Percentiles rank a stretch among this genome's conserved stretches.
Evolutionary conservation across 2,329 filamentous ascomycete genomes (phyloP).

Genomic region (Arthroderma sp.): DNA sequence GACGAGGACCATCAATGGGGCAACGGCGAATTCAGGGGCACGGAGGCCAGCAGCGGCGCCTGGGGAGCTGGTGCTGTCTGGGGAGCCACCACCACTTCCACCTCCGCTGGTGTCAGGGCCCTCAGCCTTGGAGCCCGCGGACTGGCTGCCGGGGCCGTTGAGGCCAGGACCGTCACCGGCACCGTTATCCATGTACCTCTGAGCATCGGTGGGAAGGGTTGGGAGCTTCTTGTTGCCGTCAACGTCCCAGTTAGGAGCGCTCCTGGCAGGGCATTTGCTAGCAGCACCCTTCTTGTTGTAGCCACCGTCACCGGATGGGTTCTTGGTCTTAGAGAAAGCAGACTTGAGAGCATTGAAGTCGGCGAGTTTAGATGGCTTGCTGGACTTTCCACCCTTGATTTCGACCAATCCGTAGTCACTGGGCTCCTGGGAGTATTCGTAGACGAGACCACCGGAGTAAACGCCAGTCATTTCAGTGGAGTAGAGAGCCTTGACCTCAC

Average conservation of each 20-base stretch:
- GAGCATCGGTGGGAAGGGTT: conserved; percentile 44
- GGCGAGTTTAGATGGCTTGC: conserved; percentile 41
- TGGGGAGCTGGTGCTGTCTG: conserved; percentile 23
- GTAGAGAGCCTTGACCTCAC: conserved; percentile 72
- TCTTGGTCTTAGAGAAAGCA: conserved; percentile 39
- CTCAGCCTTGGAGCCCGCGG: conserved; percentile 40
- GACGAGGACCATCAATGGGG: conserved; percentile 41
- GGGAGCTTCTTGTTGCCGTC: conserved; percentile 40
- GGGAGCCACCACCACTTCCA: conserved; percentile 14
- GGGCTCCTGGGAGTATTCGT: conserved; percentile 76
- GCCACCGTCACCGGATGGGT: conserved; percentile 46
- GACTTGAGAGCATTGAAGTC: conserved; percentile 52
- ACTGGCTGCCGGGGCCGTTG: conserved; percentile 43
- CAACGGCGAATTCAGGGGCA: conserved; percentile 36
- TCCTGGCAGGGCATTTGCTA: conserved; percentile 43
- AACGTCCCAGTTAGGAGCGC: conserved; percentile 46
- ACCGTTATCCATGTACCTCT: conserved; percentile 46
- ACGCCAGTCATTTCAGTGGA: conserved; percentile 68
- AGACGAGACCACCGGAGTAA: conserved; percentile 92
- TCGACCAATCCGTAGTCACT: conserved; percentile 71
- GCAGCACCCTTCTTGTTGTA: conserved; percentile 45
- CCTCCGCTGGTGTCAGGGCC: conserved; percentile 35
- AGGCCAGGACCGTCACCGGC: conserved; percentile 48
- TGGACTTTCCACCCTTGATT: conserved; percentile 38
- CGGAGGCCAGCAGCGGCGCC: conserved; percentile 36